Conservation (phyloP, 768 basidiomycete species). For the Psilocybe cyanescens region DNA sequence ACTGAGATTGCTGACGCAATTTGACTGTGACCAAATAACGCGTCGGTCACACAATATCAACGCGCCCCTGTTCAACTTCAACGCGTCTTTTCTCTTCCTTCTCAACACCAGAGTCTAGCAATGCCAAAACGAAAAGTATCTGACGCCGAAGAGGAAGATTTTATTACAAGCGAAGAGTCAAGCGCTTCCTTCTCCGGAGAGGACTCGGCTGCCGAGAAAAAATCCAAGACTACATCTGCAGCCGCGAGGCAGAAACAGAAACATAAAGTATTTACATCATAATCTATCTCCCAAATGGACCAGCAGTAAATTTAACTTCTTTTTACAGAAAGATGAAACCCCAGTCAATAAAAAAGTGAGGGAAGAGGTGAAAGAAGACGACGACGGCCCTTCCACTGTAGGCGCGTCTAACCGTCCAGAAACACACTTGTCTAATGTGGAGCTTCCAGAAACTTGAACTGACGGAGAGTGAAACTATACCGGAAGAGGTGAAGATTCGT, state of each 20-base stretch:
- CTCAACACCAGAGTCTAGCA: not conserved
- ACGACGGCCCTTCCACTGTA: not conserved
- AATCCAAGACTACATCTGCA: not conserved
- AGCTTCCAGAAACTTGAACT: not conserved
- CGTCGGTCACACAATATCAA: constrained; percentile 11
- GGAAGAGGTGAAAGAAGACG: not conserved
- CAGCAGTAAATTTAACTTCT: not conserved
- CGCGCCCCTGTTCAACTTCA: not conserved
- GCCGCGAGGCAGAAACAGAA: not conserved
- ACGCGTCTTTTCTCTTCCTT: not conserved
- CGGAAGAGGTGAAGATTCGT: constrained; percentile 25
- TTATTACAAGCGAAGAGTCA: not conserved
- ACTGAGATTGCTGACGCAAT: constrained; percentile 38
- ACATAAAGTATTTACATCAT: not conserved
- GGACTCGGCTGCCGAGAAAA: not conserved
- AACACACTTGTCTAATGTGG: not conserved
- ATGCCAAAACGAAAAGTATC: constrained; percentile 19
- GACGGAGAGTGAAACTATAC: not conserved
- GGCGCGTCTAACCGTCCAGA: not conserved
- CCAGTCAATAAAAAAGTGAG: constrained; percentile 4
- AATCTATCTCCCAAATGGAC: not conserved
- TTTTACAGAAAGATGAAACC: not conserved
- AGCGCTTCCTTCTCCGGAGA: not conserved
- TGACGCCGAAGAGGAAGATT: not conserved
- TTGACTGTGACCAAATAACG: constrained; percentile 23